These are phyloP conservation scores for Hylodesmum podocarpum DNA, from an alignment of 306 rosid genomes.

Conservation along the genomic window DNA sequence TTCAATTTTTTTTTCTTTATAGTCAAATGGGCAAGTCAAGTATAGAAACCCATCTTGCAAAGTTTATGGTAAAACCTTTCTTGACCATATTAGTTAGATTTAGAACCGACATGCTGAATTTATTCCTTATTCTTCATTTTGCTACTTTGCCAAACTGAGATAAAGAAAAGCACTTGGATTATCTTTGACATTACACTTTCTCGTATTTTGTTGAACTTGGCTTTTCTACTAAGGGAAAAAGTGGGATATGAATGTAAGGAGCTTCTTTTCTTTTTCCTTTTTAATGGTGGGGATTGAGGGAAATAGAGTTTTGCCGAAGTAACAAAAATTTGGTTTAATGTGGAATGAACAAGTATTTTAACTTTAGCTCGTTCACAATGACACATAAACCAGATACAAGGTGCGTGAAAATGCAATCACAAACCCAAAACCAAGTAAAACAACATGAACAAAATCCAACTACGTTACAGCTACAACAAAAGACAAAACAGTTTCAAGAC, in stretches of 20 bases:
- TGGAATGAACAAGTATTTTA: neutral
- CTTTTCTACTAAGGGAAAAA: neutral
- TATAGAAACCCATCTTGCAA: neutral
- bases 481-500: neutral
- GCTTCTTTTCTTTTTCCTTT: neutral
- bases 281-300: neutral
- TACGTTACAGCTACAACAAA: neutral
- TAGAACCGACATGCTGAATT: neutral
- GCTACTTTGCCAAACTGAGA: neutral
- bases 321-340: neutral
- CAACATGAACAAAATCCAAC: neutral
- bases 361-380: neutral
- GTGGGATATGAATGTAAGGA: neutral
- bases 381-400: neutral
- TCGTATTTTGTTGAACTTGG: neutral
- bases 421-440: neutral
- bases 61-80: neutral
- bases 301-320: neutral
- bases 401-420: neutral
- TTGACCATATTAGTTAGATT: neutral
- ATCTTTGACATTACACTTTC: neutral
- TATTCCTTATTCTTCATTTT: neutral
- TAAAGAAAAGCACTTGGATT: neutral
- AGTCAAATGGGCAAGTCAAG: neutral
- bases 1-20: neutral